These are phyloP conservation scores for Salix arbutifolia DNA, from an alignment of 345 rosid species.

Conservation along the genomic window DNA sequence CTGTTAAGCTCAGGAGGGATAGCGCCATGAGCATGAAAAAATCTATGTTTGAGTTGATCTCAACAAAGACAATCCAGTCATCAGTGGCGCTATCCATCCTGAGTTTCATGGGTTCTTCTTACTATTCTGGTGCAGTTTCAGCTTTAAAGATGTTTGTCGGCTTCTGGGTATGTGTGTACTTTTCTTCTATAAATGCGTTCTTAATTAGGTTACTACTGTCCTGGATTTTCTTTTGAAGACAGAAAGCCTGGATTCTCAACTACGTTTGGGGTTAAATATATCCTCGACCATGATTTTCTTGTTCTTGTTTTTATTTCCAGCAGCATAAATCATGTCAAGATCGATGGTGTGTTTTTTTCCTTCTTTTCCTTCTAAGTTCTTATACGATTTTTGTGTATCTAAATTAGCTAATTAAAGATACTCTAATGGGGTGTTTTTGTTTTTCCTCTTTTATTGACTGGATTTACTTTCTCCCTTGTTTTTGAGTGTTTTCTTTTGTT, in stretches of 20 bases:
- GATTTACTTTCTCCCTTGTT: neutral
- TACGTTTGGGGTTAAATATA: neutral
- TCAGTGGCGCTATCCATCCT: constrained; percentile 69
- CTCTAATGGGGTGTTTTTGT: too few species aligned
- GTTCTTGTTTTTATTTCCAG: neutral
- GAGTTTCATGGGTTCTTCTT: constrained; percentile 55
- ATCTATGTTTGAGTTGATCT: neutral
- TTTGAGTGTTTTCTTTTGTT: neutral
- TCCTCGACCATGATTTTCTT: neutral
- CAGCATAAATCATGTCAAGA: neutral
- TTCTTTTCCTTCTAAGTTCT: neutral
- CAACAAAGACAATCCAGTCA: neutral
- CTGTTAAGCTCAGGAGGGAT: constrained; percentile 86
- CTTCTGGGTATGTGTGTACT: neutral
- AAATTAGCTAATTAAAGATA: neutral
- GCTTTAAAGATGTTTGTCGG: neutral
- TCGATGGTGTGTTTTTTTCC: neutral
- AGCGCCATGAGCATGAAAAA: constrained; percentile 39
- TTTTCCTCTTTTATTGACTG: too few species aligned
- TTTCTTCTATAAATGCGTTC: neutral
- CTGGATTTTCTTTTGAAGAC: neutral
- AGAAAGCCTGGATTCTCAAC: neutral
- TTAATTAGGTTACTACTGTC: neutral
- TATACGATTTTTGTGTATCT: neutral
- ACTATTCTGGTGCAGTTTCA: constrained; percentile 12